Base-by-base conservation (phyloP, 2,329 filamentous ascomycete genomes). In the Parascedosporium putredinis region DNA sequence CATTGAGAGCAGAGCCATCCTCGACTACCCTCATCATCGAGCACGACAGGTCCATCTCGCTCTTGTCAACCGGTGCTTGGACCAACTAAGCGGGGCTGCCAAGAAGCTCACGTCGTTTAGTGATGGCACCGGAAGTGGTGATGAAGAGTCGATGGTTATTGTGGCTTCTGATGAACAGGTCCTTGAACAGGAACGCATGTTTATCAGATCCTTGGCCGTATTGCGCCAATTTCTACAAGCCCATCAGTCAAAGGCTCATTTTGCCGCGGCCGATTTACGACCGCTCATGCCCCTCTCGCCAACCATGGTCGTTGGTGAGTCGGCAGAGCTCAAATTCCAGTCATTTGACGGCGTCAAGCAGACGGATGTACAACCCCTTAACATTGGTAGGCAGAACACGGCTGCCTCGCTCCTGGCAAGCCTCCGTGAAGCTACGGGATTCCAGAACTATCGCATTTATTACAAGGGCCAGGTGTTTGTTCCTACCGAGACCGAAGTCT, bases 371-470 rank as follows among this genome's bases (percentile, higher is more conserved):
- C 74, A 75, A 56, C 69, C 72, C 1, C 65, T 93, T 25, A 69
- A 69, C 24, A 83, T 93, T 55, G 86, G 86, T 1, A 75, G 76
- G 42, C 73, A 78, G 23, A 88, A 90, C 51, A 93, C 85, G 0
- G 76, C 79, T 5, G 75, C 78, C 1, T 83, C 86, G 38, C 68
- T 95, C 4, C 72, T 86, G 25, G 79, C 81, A 16, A 81, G 75
- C 51, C 65, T 95, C 36, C 74, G 77, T 27, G 74, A 81, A 52
- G 76, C 76, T 14, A 91, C 86, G 0, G 84, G 86, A 0, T 93
- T 90, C 59, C 77, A 81, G 4, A 87, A 85, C 57, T 86, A 88
- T 57, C 81, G 79, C 3, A 70, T 87, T 1, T 91, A 88, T 60
- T 82, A 81, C 55, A 75, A 76, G 14, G 88, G 88, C 1, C 74